Conservation (phyloP, 345 rosid species). For the Lumnitzera littorea region DNA sequence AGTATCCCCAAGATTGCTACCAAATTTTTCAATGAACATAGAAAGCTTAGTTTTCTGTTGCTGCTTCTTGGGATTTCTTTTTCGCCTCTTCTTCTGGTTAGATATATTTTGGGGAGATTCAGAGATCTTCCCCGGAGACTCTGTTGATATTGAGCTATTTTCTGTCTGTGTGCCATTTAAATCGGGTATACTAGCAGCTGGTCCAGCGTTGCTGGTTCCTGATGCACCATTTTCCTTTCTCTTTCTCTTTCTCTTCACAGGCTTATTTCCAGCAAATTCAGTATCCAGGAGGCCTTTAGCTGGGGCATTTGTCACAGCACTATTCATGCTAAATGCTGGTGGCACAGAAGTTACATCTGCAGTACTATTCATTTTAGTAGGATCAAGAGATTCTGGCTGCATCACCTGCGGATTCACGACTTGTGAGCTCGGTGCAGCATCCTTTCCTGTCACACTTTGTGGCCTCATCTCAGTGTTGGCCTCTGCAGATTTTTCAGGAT, state of each 20-base stretch:
- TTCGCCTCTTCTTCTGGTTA: constrained; percentile 37
- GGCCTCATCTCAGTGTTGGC: no score
- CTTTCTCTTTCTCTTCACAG: constrained; percentile 36
- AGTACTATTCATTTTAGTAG: constrained; percentile 2
- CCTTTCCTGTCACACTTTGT: background rate
- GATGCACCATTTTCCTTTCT: constrained; percentile 37
- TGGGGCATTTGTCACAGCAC: background rate
- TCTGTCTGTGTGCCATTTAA: constrained; percentile 43
- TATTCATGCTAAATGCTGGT: background rate
- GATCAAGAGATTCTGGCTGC: constrained; percentile 1
- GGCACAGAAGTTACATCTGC: background rate
- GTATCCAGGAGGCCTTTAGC: constrained; percentile 1
- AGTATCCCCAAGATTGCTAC: constrained; percentile 23
- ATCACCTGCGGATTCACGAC: background rate
- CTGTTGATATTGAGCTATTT: constrained; percentile 13
- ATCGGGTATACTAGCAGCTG: constrained; percentile 42
- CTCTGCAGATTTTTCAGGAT: no score
- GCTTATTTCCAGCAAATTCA: constrained; percentile 9
- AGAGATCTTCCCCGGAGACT: constrained; percentile 17
- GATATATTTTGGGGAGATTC: constrained; percentile 23
- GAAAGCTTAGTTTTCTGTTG: constrained; percentile 14
- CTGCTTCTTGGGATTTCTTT: constrained; percentile 19
- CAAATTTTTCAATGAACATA: background rate
- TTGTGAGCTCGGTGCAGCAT: background rate
- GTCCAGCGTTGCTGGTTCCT: constrained; percentile 11